Evolutionary conservation across 1,139 yeast genomes (phyloP), one percentile per base, ranked within the genome.

Genomic region (Yamadazyma diospyri): DNA sequence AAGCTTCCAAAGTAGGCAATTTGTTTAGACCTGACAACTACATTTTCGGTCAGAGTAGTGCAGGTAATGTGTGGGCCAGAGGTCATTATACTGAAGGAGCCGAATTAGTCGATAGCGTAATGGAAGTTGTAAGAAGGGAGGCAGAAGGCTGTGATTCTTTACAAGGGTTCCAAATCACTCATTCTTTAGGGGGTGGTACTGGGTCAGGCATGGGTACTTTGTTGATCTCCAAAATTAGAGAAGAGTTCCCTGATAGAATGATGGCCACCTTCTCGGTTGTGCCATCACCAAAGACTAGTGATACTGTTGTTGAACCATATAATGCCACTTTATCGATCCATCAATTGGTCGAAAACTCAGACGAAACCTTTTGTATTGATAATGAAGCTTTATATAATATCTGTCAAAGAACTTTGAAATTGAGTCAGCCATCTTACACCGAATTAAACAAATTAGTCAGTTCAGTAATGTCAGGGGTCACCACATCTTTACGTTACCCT

Each of bases 61-160:
- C 96, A 5, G 96, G 95, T 50, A 87, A 87, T 54, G 94, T 84
- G 50, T 87, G 96, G 96, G 96, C 96, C 41, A 87, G 86, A 62
- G 96, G 96, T 56, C 94, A 85, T 63, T 87, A 87, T 69, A 87
- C 96, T 29, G 96, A 87, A 61, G 96, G 96, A 50, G 95, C 95
- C 4, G 96, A 87, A 67, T 72, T 87, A 46, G 92, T 85, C 33
- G 96, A 87, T 56, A 76, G 87, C 19, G 95, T 87, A 21, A 64
- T 87, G 71, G 96, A 87, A 47, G 88, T 82, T 27, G 78, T 87
- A 36, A 80, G 96, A 67, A 82, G 95, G 61, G 96, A 87, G 64
- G 95, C 94, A 21, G 96, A 87, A 68, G 84, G 83, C 27, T 80
- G 94, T 61, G 96, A 87, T 60, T 81, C 94, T 41, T 73, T 87